A percentile compares a stretch with the other conserved stretches of the same genome.
Evolutionary conservation across 1,139 yeast species (phyloP).

Genomic region (Hyphopichia pseudoburtonii): DNA sequence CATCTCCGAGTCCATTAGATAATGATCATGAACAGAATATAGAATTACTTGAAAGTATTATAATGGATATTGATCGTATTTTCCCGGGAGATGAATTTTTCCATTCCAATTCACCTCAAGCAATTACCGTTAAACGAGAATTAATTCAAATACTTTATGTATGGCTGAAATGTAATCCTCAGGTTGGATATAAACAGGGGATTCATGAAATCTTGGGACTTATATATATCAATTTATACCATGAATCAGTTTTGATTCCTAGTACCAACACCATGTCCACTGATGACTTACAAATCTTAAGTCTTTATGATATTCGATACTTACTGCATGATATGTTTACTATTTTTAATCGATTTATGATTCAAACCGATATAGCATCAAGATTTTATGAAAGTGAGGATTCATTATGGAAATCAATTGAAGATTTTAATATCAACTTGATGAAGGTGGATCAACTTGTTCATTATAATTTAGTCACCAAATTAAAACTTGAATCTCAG

Average conservation of each 20-base stretch:
- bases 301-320: constrained; percentile 38
- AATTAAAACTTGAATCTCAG: constrained; percentile 56
- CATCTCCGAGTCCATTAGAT: constrained; percentile 4
- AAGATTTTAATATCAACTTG: constrained; percentile 45
- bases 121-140: constrained; percentile 29
- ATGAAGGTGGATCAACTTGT: constrained; percentile 50
- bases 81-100: constrained; percentile 61
- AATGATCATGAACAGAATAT: constrained; percentile 11
- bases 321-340: constrained; percentile 48
- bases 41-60: constrained; percentile 45
- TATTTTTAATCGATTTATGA: constrained; percentile 44
- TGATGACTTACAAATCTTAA: constrained; percentile 36
- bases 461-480: constrained; percentile 44
- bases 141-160: constrained; percentile 54
- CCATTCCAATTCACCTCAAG: constrained; percentile 20
- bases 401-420: constrained; percentile 42
- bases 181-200: constrained; percentile 67
- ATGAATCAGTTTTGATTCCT: constrained; percentile 40
- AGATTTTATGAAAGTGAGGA: constrained; percentile 45
- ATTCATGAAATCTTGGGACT: constrained; percentile 68
- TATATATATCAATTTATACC: constrained; percentile 49
- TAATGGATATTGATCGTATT: constrained; percentile 61
- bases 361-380: constrained; percentile 35
- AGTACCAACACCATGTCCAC: constrained; percentile 30
- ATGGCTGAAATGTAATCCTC: constrained; percentile 53